Conservation (phyloP, 768 basidiomycete species). For the Termitomyces sp. region DNA sequence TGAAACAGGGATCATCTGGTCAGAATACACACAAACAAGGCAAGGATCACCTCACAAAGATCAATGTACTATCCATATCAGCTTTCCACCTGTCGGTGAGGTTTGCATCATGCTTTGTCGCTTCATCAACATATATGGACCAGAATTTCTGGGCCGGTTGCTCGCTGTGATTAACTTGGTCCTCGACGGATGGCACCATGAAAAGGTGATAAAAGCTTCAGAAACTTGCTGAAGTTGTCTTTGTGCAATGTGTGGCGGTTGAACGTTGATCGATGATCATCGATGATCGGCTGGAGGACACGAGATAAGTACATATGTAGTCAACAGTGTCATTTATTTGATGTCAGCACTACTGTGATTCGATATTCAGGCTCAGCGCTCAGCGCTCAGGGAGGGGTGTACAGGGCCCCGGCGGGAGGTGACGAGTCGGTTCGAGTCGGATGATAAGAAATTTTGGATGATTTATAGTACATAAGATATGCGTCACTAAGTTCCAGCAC, state of each 20-base stretch:
- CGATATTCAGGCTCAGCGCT: too few species aligned
- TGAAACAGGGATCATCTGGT: conserved; percentile 11
- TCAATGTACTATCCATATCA: conserved; percentile 20
- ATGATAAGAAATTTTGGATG: too few species aligned
- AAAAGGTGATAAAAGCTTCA: neutral
- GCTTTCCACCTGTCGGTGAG: conserved; percentile 14
- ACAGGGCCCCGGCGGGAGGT: too few species aligned
- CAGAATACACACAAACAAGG: neutral
- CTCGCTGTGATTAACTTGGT: neutral
- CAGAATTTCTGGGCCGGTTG: conserved; percentile 6
- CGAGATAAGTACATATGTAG: too few species aligned
- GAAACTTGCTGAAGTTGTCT: neutral
- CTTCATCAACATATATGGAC: conserved; percentile 10
- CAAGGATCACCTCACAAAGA: conserved; percentile 26
- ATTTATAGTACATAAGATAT: too few species aligned
- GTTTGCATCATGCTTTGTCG: conserved; percentile 3
- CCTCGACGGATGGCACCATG: neutral
- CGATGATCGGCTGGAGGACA: neutral
- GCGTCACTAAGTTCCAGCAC: too few species aligned
- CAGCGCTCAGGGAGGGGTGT: too few species aligned
- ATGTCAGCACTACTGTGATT: neutral
- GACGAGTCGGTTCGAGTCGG: too few species aligned
- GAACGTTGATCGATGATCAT: neutral
- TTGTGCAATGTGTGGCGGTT: neutral
- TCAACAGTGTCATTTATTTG: neutral